Percentiles rank a stretch among this genome's conserved stretches.
These are phyloP conservation scores for Panaeolus cyanescens DNA, from an alignment of 768 basidiomycete species.

Conservation along the genomic window DNA sequence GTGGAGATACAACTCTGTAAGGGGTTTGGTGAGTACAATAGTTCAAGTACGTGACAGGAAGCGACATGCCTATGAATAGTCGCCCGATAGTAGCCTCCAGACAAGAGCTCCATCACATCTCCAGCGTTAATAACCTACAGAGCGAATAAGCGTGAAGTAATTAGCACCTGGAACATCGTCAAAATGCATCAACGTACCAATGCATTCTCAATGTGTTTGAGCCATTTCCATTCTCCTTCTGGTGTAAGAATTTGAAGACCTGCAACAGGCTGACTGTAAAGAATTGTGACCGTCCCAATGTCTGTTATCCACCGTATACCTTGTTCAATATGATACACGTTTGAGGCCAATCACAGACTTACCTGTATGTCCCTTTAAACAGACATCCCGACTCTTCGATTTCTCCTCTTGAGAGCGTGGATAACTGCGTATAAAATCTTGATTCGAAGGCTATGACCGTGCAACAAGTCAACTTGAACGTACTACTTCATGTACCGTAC, in stretches of 20 bases:
- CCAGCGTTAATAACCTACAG: constrained; percentile 59
- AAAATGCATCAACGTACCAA: constrained; percentile 35
- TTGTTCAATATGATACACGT: too few relatives aligned
- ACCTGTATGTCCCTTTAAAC: constrained; percentile 65
- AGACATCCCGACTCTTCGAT: constrained; percentile 50
- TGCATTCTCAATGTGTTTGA: constrained; percentile 59
- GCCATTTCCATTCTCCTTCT: constrained; percentile 59
- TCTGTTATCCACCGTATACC: too few relatives aligned
- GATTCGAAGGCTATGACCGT: background rate
- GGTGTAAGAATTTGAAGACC: constrained; percentile 56
- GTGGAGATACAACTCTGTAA: constrained; percentile 56
- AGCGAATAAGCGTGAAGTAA: background rate
- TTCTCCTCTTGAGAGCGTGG: constrained; percentile 54
- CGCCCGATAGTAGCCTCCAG: constrained; percentile 59
- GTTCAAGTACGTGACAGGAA: background rate
- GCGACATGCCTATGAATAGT: constrained; percentile 48
- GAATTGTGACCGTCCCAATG: constrained; percentile 54
- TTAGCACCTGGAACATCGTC: too few relatives aligned
- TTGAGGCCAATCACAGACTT: too few relatives aligned
- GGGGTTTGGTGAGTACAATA: background rate
- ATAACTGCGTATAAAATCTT: too few relatives aligned
- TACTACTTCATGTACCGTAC: constrained; percentile 73
- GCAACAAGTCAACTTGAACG: constrained; percentile 14
- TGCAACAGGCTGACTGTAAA: constrained; percentile 64
- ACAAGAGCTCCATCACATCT: constrained; percentile 60